Evolutionary conservation across 768 basidiomycete species (phyloP).

Genomic region (Lactarius hatsudake): DNA sequence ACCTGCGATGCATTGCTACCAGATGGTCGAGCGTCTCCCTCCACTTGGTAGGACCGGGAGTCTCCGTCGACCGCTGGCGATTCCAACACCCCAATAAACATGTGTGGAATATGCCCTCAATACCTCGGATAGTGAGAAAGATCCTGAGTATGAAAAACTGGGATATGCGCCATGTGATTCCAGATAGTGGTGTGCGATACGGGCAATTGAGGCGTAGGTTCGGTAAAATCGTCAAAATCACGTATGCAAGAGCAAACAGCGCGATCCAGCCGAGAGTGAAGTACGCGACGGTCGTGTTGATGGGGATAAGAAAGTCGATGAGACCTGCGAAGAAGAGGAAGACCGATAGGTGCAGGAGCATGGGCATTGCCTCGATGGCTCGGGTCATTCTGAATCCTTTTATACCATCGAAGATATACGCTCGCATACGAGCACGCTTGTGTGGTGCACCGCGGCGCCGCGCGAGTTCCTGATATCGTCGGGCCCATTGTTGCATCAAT

Average conservation of each 20-base stretch:
- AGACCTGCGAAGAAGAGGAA: slow-evolving; percentile 19
- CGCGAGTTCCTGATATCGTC: background rate
- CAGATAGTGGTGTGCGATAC: background rate
- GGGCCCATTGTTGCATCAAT: background rate
- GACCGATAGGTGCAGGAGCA: slow-evolving; percentile 7
- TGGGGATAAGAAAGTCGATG: slow-evolving; percentile 18
- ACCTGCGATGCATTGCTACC: background rate
- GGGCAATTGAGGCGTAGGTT: background rate
- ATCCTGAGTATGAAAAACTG: background rate
- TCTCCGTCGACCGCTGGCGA: background rate
- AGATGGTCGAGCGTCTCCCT: background rate
- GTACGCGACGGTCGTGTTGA: slow-evolving; percentile 14
- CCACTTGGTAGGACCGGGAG: background rate
- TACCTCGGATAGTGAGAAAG: background rate
- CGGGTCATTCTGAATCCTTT: background rate
- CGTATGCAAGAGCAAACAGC: background rate
- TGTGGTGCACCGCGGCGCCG: background rate
- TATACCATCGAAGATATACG: background rate
- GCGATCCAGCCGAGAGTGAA: slow-evolving; percentile 5
- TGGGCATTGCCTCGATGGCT: no score
- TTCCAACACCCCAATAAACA: background rate
- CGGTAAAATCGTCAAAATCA: background rate
- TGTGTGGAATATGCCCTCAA: background rate
- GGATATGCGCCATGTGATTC: background rate
- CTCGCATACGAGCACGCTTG: background rate